A percentile compares a stretch with the other conserved stretches of the same genome.
These are phyloP conservation scores for Aspergillus sp. DNA, from an alignment of 2,329 filamentous ascomycete genomes.

Conservation along the genomic window DNA sequence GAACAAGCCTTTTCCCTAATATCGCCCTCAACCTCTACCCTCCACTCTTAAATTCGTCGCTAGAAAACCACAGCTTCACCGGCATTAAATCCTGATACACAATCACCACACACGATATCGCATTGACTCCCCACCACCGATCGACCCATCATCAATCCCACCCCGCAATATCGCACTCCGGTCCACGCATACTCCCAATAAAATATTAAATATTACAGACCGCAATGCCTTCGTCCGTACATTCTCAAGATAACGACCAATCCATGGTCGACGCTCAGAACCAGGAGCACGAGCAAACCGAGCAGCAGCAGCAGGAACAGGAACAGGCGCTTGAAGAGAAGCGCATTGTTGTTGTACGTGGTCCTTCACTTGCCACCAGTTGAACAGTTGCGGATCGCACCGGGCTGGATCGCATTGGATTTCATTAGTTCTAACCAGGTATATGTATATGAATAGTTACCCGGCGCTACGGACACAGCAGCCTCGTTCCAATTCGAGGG, in stretches of 20 bases:
- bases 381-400: not conserved
- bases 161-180: not conserved
- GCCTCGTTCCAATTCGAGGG: conserved; percentile 93
- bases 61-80: not conserved
- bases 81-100: not conserved
- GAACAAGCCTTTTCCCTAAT: not conserved
- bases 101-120: not conserved
- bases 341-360: conserved; percentile 62
- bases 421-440: not conserved
- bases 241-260: conserved; percentile 41
- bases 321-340: conserved; percentile 40
- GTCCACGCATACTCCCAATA: not conserved
- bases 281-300: conserved; percentile 43
- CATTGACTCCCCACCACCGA: not conserved
- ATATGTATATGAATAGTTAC: conserved; percentile 59
- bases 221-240: conserved; percentile 38
- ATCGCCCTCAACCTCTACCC: not conserved
- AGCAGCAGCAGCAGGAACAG: conserved; percentile 31
- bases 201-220: not conserved
- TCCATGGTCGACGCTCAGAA: conserved; percentile 41
- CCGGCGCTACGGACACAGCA: conserved; percentile 78
- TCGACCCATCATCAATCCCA: not conserved
- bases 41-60: not conserved
- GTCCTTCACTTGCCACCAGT: not conserved
- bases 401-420: not conserved